These are phyloP conservation scores for Fusarium pilosicola DNA, from an alignment of 2,329 filamentous ascomycete genomes.

Conservation along the genomic window DNA sequence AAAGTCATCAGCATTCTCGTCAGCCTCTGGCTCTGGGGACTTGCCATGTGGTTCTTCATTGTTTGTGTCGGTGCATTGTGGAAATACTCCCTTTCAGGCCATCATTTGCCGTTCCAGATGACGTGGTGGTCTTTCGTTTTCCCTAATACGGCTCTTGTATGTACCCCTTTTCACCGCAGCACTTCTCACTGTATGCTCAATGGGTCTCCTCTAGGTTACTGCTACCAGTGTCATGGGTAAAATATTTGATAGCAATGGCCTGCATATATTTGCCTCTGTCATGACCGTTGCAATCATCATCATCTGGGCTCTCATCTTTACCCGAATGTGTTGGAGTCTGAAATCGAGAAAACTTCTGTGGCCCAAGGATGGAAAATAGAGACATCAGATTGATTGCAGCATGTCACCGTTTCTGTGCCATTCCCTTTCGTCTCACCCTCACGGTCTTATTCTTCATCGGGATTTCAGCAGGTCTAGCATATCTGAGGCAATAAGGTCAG, in stretches of 20 bases:
- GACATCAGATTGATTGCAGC: no score
- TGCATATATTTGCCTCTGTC: constrained; percentile 74
- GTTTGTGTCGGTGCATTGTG: constrained; percentile 80
- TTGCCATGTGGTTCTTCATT: constrained; percentile 87
- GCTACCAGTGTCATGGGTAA: constrained; percentile 77
- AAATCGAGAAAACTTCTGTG: constrained; percentile 75
- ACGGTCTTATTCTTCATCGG: not conserved
- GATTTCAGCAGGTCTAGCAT: not conserved
- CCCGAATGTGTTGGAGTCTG: constrained; percentile 76
- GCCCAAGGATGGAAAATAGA: constrained; percentile 67
- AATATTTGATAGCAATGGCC: constrained; percentile 66
- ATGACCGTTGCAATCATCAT: constrained; percentile 73
- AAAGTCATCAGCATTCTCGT: constrained; percentile 66
- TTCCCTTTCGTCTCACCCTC: not conserved
- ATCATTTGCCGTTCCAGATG: constrained; percentile 80
- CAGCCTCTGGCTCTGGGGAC: constrained; percentile 82
- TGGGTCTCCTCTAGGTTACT: constrained; percentile 55
- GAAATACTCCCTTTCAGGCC: constrained; percentile 67
- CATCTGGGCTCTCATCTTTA: constrained; percentile 75
- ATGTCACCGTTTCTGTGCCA: not conserved
- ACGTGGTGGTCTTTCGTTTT: constrained; percentile 88
- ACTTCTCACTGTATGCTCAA: not conserved
- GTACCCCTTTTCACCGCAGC: not conserved
- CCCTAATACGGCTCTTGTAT: constrained; percentile 76
- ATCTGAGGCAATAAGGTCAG: not conserved